These are phyloP conservation scores for Ramularia collo-cygni DNA, from an alignment of 2,329 filamentous ascomycete genomes.

Conservation along the genomic window DNA sequence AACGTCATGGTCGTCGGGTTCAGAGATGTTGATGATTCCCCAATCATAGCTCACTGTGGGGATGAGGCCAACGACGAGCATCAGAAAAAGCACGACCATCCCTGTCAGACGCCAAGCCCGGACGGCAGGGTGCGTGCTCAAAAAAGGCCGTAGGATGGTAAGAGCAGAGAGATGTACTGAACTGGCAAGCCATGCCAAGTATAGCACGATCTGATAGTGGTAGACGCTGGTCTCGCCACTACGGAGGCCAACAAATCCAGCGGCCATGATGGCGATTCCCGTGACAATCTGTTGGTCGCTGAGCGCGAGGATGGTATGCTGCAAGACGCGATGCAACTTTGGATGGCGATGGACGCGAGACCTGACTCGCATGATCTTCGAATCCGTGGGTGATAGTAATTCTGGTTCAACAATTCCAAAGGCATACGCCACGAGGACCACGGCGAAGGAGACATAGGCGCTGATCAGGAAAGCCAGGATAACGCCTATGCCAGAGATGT, in stretches of 20 bases:
- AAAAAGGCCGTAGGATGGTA: constrained; percentile 5
- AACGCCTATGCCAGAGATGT: constrained; percentile 16
- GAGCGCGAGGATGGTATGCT: constrained; percentile 3
- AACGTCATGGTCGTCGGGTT: not conserved
- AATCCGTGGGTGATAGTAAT: constrained; percentile 7
- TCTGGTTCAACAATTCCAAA: constrained; percentile 7
- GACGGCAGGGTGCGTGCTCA: not conserved
- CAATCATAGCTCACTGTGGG: constrained; percentile 13
- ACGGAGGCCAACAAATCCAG: constrained; percentile 6
- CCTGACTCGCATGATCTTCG: constrained; percentile 1
- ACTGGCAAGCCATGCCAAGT: constrained; percentile 13
- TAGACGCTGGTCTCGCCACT: constrained; percentile 1
- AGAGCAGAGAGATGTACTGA: constrained; percentile 12
- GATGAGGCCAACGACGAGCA: constrained; percentile 14
- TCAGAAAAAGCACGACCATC: constrained; percentile 5
- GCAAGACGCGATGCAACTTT: not conserved
- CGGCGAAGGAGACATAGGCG: constrained; percentile 8
- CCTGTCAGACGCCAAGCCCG: constrained; percentile 4
- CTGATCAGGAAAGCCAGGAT: constrained; percentile 1
- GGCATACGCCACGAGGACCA: constrained; percentile 8
- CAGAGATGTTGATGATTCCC: constrained; percentile 4
- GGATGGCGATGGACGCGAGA: constrained; percentile 4
- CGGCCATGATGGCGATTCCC: constrained; percentile 8
- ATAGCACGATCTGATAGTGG: constrained; percentile 11
- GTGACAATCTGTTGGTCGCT: constrained; percentile 17